Base-by-base conservation (phyloP, 495 filamentous ascomycete genomes). In the Hyaloscypha hepaticicola region DNA sequence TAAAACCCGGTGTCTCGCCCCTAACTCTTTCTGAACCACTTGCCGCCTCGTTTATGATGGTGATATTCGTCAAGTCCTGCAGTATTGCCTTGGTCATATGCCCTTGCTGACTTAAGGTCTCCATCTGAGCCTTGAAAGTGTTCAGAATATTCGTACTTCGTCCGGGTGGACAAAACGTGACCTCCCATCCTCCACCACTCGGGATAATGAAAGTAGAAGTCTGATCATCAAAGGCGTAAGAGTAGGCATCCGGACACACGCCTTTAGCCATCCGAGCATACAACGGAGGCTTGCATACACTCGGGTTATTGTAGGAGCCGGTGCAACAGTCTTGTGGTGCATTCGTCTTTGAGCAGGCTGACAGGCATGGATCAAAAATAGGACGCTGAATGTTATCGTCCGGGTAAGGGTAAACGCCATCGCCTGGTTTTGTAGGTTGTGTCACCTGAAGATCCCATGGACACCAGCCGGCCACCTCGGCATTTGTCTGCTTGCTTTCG, bases 221-320 rank as follows among this genome's bases (percentile, higher is more conserved):
- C 58, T 83, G 76, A 75, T 94, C 91, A 69, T 94, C 89, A 67
- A 85, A 93, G 11, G 90, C 88, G 70, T 83, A 94, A 70, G 86
- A 89, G 73, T 93, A 94, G 21, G 90, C 90, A 75, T 94, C 90
- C 2, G 90, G 90, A 73, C 90, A 94, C 19, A 92, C 82, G 21
- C 64, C 74, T 79, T 94, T 94, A 31, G 88, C 88, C 22, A 76
- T 72, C 62, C 72, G 79, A 60, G 82, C 84, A 72, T 92, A 94
- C 25, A 80, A 63, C 52, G 80, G 82, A 7, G 89, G 87, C 66
- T 74, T 69, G 76, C 90, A 93, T 12, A 72, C 75, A 41, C 76
- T 72, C 5, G 87, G 84, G 29, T 77, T 76, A 63, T 84, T 73
- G 75, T 85, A 88, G 1, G 77, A 57, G 11, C 87, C 89, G 3